Evolutionary conservation across 2,329 filamentous ascomycete genomes (phyloP), one percentile per base, ranked within the genome.

Genomic region (Dothideomycetidae sp.): DNA sequence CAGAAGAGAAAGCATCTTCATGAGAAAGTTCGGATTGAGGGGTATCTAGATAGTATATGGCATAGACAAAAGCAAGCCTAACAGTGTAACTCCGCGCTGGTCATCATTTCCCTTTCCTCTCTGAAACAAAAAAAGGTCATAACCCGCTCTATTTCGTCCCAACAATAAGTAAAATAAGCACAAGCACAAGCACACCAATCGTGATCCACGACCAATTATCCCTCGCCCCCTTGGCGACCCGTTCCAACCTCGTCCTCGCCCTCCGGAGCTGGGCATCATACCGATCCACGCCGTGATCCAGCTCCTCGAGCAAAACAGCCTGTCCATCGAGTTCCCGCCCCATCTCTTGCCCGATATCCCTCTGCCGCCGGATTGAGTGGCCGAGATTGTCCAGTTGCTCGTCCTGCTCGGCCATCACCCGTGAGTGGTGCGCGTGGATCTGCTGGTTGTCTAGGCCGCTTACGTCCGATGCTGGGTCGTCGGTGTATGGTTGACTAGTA

Each of bases 261-360:
- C 82, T 68, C 47, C 85, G 74, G 36, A 98, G 65, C 34, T 81
- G 75, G 16, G 66, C 67, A 55, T 79, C 72, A 60, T 96, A 86
- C 41, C 86, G 66, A 55, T 93, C 85, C 5, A 86, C 81, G 13
- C 78, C 71, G 31, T 71, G 71, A 53, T 96, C 90, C 31, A 92
- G 75, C 50, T 93, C 88, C 55, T 94, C 88, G 18, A 98, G 67
- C 66, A 98, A 67, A 48, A 79, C 70, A 26, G 92, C 81, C 52
- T 98, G 90, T 48, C 76, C 79, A 50, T 96, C 90, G 23, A 98
- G 68, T 66, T 98, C 90, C 56, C 94, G 82, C 18, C 90, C 88
- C 51, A 98, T 96, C 63, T 90, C 83, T 64, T 94, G 92, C 54
- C 80, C 86, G 44, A 98, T 67, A 62, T 96, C 83, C 34, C 92